Percentiles rank a stretch among this genome's conserved stretches.
phyloP scores from a whole-genome alignment of 2,329 filamentous ascomycete genomes.

The Talaromyces sp. region DNA sequence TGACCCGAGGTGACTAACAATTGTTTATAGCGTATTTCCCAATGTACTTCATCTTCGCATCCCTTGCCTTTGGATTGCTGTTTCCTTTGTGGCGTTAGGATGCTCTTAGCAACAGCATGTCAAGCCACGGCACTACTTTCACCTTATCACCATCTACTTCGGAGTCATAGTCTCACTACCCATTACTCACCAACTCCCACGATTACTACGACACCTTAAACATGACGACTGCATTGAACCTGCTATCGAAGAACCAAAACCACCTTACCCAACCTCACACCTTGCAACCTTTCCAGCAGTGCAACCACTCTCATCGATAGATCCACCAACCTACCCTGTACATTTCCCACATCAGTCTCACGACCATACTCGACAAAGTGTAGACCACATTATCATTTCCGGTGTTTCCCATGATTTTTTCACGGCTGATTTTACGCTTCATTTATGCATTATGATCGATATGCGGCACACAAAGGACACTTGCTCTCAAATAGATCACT shows the following conservation, averaged over 20 bases:
- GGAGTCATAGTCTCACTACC: neutral
- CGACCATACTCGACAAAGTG: neutral
- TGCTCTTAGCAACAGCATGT: neutral
- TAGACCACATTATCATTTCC: neutral
- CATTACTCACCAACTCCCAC: neutral
- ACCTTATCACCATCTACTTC: neutral
- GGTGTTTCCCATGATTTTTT: neutral
- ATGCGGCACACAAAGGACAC: neutral
- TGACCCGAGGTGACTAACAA: conserved; percentile 18
- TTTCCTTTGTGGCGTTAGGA: conserved; percentile 48
- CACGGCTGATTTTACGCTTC: neutral
- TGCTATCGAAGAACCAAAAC: too few relatives aligned
- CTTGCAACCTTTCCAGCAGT: neutral
- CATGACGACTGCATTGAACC: neutral
- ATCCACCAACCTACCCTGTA: neutral
- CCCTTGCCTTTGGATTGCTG: conserved; percentile 43
- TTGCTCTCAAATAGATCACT: neutral
- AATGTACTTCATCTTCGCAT: conserved; percentile 52
- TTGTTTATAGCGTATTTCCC: conserved; percentile 48
- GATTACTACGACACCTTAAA: neutral
- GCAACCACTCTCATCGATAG: neutral
- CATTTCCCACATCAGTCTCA: neutral
- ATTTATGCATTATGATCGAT: neutral
- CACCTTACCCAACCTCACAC: neutral
- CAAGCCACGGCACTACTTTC: neutral